Conservation (phyloP, 148 eudicot genomes). For the Selenicereus undatus region DNA sequence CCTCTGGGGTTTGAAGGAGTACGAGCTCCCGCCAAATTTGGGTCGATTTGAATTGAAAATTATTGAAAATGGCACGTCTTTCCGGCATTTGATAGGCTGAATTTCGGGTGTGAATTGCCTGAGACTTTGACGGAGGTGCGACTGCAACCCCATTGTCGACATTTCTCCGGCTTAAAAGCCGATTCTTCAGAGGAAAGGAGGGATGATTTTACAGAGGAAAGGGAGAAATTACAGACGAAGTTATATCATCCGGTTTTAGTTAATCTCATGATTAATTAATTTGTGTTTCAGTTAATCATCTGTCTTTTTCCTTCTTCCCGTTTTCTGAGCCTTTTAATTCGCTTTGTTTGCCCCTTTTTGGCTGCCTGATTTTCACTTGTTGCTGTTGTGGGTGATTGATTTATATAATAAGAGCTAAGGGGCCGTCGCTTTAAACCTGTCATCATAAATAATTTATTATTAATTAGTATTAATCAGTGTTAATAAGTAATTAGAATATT, state of each 20-base stretch:
- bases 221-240: neutral
- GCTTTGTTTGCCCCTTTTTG: neutral
- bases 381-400: no score
- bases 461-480: no score
- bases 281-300: neutral
- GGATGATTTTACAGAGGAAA: neutral
- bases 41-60: conserved; percentile 23
- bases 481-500: no score
- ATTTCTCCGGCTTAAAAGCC: conserved; percentile 17
- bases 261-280: neutral
- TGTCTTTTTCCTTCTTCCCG: neutral
- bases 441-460: no score
- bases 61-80: conserved; percentile 21
- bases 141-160: conserved; percentile 36
- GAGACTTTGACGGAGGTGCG: conserved; percentile 29
- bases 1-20: conserved; percentile 17
- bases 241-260: neutral
- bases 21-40: conserved; percentile 31
- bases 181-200: neutral
- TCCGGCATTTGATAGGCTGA: conserved; percentile 16
- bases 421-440: no score
- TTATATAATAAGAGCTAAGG: no score
- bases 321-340: neutral
- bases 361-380: neutral
- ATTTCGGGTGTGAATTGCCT: conserved; percentile 27